Evolutionary conservation across 1,139 yeast species (phyloP), one percentile per base, ranked within the genome.

Genomic region (Zygosaccharomyces pseudobailii): DNA sequence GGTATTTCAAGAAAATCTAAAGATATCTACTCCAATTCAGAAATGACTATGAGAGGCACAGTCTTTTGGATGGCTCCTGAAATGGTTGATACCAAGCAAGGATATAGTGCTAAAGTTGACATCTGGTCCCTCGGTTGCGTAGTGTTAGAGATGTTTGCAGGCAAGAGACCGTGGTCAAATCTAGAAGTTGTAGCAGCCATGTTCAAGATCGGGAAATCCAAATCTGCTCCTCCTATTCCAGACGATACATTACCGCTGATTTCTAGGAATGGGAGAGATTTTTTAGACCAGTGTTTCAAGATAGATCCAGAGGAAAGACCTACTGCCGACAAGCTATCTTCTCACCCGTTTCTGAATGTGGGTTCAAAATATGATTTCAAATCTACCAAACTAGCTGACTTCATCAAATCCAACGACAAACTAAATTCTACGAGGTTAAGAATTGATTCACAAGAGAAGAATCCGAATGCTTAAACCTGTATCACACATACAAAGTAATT

Each of bases 11-110:
- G 89, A 62, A 79, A 84, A 58, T 86, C 96, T 0, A 78, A 80
- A 53, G 92, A 92, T 63, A 87, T 92, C 36, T 92, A 92, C 65
- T 83, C 87, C 24, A 90, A 92, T 62, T 90, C 96, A 2, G 96
- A 88, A 50, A 87, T 90, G 95, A 90, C 97, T 10, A 86, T 85
- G 92, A 96, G 94, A 68, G 99, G 99, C 20, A 90, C 98, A 0
- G 90, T 94, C 2, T 94, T 90, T 65, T 94, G 98, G 98, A 94
- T 94, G 98, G 99, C 99, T 0, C 99, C 99, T 0, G 99, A 94
- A 65, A 96, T 94, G 51, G 89, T 94, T 48, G 86, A 85, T 58
- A 84, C 82, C 47, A 86, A 84, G 55, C 95, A 85, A 63, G 97
- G 97, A 0, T 94, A 94, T 64, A 87, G 95, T 70, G 98, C 98